These are phyloP conservation scores for Rhododendron griersonianum DNA, from an alignment of 148 eudicot species.

Conservation along the genomic window DNA sequence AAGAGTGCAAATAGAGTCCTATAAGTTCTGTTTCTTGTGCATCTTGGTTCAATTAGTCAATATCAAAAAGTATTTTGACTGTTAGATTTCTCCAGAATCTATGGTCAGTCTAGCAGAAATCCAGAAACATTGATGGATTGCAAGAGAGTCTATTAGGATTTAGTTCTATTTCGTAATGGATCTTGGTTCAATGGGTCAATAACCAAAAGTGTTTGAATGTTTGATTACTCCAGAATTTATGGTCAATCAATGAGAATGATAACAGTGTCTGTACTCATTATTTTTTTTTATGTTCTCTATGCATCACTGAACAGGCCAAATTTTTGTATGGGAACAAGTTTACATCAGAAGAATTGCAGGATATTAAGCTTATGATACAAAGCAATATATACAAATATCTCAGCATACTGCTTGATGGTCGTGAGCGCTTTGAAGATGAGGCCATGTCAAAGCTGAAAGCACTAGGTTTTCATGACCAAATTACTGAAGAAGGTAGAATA, in stretches of 20 bases:
- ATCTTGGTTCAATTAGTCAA: neutral
- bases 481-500: conserved; percentile 44
- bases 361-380: conserved; percentile 89
- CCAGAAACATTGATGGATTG: neutral
- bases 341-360: conserved; percentile 69
- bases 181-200: neutral
- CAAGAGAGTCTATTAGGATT: neutral
- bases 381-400: conserved; percentile 91
- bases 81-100: neutral
- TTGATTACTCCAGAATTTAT: neutral
- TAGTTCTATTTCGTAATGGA: neutral
- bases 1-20: neutral
- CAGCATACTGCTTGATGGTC: conserved; percentile 86
- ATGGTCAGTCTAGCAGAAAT: neutral
- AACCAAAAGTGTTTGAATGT: neutral
- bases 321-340: conserved; percentile 80
- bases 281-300: conserved; percentile 10
- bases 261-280: neutral
- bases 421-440: conserved; percentile 94
- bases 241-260: neutral
- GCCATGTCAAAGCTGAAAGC: conserved; percentile 33
- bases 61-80: neutral
- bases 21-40: neutral
- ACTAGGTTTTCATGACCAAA: conserved; percentile 23
- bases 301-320: conserved; percentile 62